Conservation (phyloP, 148 eudicot species). For the Rhododendron ferrugineum region DNA sequence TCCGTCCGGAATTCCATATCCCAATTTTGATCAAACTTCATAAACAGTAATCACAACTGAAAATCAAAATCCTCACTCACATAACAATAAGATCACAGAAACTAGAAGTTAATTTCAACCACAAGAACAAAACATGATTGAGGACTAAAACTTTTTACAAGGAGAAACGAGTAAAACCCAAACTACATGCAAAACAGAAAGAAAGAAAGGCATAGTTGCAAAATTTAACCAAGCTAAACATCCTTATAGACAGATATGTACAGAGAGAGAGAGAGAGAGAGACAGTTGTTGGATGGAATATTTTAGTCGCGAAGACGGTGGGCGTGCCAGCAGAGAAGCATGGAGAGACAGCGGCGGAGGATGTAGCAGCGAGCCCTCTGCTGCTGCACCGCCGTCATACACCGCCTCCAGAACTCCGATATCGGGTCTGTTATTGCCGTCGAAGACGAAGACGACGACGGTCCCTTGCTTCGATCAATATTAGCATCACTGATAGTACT, state of each 20-base stretch:
- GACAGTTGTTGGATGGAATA: not conserved
- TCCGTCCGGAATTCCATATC: no score
- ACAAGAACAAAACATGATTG: not conserved
- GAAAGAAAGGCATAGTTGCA: not conserved
- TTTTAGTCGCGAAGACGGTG: conserved; percentile 2
- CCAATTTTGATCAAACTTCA: not conserved
- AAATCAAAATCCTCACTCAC: not conserved
- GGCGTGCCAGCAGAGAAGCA: conserved; percentile 10
- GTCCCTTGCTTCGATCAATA: not conserved
- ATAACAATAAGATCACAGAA: not conserved
- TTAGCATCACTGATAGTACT: not conserved
- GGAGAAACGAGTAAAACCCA: not conserved
- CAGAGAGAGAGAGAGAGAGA: not conserved
- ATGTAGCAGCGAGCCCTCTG: conserved; percentile 9
- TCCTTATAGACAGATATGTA: not conserved
- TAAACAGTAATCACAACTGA: not conserved
- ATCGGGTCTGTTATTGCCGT: not conserved
- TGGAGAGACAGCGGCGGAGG: conserved; percentile 9
- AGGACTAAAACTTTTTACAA: not conserved
- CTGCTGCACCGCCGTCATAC: conserved; percentile 3
- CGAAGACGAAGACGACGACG: not conserved
- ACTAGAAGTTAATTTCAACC: not conserved
- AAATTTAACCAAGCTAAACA: not conserved
- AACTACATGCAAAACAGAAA: not conserved
- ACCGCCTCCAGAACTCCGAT: conserved; percentile 1